Conservation (phyloP, 148 eudicot genomes). For the Rhododendron vialii region DNA sequence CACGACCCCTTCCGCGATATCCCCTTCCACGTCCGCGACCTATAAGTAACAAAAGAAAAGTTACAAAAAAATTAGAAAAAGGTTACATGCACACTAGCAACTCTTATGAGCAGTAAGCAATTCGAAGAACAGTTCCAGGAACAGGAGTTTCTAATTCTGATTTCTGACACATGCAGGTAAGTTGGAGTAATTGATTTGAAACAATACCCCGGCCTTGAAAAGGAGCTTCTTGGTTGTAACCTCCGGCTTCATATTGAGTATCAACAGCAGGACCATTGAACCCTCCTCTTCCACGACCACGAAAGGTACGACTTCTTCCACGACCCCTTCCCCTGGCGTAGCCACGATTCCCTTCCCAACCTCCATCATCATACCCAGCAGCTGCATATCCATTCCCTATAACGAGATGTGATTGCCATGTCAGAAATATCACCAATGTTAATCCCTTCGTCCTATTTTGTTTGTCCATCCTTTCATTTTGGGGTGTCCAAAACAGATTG, state of each 20-base stretch:
- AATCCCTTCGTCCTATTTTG: not conserved
- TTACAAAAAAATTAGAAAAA: not conserved
- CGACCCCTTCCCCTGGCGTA: constrained; percentile 73
- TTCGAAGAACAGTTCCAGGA: not conserved
- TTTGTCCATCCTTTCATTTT: not conserved
- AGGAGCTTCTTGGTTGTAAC: constrained; percentile 52
- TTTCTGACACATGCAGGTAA: not conserved
- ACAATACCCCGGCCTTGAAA: constrained; percentile 47
- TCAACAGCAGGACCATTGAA: constrained; percentile 57
- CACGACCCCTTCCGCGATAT: constrained; percentile 65
- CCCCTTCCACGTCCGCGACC: constrained; percentile 83
- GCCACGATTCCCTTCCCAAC: constrained; percentile 68
- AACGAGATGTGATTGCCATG: not conserved
- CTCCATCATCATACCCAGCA: constrained; percentile 71
- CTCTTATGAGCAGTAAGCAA: not conserved
- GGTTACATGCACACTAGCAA: not conserved
- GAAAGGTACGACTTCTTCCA: constrained; percentile 65
- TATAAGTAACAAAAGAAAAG: constrained; percentile 10
- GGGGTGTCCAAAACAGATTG: not conserved
- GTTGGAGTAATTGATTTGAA: not conserved
- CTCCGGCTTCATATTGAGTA: constrained; percentile 49
- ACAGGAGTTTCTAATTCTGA: not conserved
- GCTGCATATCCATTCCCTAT: constrained; percentile 69
- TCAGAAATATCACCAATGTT: not conserved
- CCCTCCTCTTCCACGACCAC: constrained; percentile 69